A percentile compares a stretch with the other conserved stretches of the same genome.
Evolutionary conservation across 805 yeast genomes (phyloP).

Genomic region (Sugiyamaella boreocaroliniensis): DNA sequence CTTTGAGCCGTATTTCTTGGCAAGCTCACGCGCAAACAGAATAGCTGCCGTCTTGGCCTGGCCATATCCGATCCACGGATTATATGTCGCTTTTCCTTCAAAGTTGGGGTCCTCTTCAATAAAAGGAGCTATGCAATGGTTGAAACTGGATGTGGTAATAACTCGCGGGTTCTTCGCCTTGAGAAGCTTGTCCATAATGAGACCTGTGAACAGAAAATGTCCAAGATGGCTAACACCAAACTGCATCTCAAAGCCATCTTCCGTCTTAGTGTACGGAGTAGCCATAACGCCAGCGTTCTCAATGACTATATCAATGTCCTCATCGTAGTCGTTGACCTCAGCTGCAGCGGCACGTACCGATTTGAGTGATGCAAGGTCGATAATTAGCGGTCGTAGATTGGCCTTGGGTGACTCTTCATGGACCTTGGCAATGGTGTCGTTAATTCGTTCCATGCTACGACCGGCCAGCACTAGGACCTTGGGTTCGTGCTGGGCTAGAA

Average conservation of each 20-base stretch:
- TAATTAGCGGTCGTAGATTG: slow-evolving; percentile 1
- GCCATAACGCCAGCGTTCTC: slow-evolving; percentile 81
- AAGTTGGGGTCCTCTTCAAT: slow-evolving; percentile 9
- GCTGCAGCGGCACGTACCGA: slow-evolving; percentile 13
- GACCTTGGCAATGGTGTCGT: slow-evolving; percentile 7
- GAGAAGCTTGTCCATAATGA: slow-evolving; percentile 4
- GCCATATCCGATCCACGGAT: slow-evolving; percentile 5
- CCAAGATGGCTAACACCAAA: slow-evolving; percentile 72
- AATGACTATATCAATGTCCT: slow-evolving; percentile 50
- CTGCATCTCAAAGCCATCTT: slow-evolving; percentile 70
- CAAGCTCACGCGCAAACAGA: slow-evolving; percentile 2
- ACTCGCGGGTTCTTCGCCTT: slow-evolving; percentile 6
- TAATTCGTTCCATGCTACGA: background rate
- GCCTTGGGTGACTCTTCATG: slow-evolving; percentile 7
- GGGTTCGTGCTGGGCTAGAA: slow-evolving; percentile 5
- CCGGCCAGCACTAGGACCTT: slow-evolving; percentile 8
- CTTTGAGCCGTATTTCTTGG: slow-evolving; percentile 1
- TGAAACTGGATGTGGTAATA: slow-evolving; percentile 4
- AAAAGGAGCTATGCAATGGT: slow-evolving; percentile 9
- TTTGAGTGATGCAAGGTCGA: slow-evolving; percentile 14
- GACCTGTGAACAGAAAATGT: slow-evolving; percentile 61
- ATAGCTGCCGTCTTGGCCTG: slow-evolving; percentile 4
- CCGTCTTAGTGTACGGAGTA: slow-evolving; percentile 57
- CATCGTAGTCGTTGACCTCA: slow-evolving; percentile 9
- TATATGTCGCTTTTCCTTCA: slow-evolving; percentile 6